Conservation (phyloP, 495 filamentous ascomycete species). For the Amphirosellinia nigrospora region DNA sequence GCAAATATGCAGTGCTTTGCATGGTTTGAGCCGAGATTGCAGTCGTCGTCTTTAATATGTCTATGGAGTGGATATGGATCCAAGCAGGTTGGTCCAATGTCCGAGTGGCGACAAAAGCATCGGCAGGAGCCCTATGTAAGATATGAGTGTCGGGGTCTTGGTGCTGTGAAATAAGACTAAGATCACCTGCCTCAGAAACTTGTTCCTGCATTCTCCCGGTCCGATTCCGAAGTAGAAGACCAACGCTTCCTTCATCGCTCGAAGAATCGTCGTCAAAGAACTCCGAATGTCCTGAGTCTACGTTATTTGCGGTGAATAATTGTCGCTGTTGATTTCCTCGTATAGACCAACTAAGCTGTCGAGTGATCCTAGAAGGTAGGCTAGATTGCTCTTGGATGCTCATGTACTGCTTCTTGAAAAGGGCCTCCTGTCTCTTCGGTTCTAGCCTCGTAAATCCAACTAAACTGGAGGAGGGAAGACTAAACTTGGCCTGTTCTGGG, state of each 20-base stretch:
- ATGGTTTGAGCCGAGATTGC: slow-evolving; percentile 31
- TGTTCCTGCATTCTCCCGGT: background rate
- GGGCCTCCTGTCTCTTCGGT: slow-evolving; percentile 14
- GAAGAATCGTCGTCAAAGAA: slow-evolving; percentile 3
- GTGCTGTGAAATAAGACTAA: background rate
- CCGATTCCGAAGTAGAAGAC: background rate
- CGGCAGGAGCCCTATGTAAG: background rate
- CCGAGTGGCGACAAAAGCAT: slow-evolving; percentile 6
- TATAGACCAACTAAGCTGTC: background rate
- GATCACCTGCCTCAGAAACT: background rate
- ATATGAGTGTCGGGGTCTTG: background rate
- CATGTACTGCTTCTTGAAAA: slow-evolving; percentile 31
- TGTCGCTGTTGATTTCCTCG: background rate
- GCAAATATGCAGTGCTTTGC: slow-evolving; percentile 33
- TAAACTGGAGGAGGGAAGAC: background rate
- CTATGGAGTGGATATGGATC: slow-evolving; percentile 29
- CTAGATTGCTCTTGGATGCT: background rate
- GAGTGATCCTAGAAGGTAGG: background rate
- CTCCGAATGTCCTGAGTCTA: background rate
- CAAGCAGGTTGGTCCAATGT: slow-evolving; percentile 26
- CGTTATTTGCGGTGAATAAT: background rate
- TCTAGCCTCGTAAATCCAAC: slow-evolving; percentile 3
- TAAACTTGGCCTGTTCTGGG: slow-evolving; percentile 24
- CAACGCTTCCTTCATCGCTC: background rate
- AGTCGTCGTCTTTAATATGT: slow-evolving; percentile 31